Base-by-base conservation (phyloP, 208 protist species). In the Ichthyophonus hoferi region DNA sequence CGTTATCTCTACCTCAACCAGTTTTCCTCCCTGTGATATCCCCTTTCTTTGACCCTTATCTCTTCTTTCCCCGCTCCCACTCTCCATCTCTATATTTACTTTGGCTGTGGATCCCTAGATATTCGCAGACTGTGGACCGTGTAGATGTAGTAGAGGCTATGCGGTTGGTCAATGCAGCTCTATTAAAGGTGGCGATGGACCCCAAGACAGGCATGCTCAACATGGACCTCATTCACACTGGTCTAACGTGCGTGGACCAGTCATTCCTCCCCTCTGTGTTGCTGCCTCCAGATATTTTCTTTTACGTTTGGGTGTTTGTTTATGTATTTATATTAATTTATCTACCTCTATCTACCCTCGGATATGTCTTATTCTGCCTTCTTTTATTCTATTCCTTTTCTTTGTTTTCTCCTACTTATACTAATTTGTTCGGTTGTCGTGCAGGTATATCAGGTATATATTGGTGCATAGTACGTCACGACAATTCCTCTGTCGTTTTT, bases 71-170 rank as follows among this genome's bases (percentile, higher is more conserved):
- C n/a, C n/a, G n/a, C n/a, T n/a, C n/a, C n/a, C n/a, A n/a, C n/a
- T n/a, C n/a, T n/a, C n/a, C n/a, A n/a, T n/a, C n/a, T n/a, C n/a
- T n/a, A n/a, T n/a, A n/a, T n/a, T n/a, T n/a, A n/a, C n/a, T n/a
- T n/a, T n/a, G n/a, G n/a, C n/a, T n/a, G n/a, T n/a, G n/a, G n/a
- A n/a, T n/a, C n/a, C n/a, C n/a, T n/a, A 79, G 79, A n/a, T 38
- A 40, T 34, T 67, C 50, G 50, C 50, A 67, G 50, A 50, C 31
- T 1, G 88, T 90, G 17, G 42, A 86, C 2, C n/a, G 24, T 31
- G 33, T 3, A 14, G 88, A 90, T 79, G 88, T 90, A 1, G 31
- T 2, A 2, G 76, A 58, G 31, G 88, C 88, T 42, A 35, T 90
- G 1, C 87, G 77, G 87, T 67, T 78, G 1, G 87, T 50, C 1